Evolutionary conservation across 179 eudicot genomes (phyloP).

Genomic region (Actinidia arguta): DNA sequence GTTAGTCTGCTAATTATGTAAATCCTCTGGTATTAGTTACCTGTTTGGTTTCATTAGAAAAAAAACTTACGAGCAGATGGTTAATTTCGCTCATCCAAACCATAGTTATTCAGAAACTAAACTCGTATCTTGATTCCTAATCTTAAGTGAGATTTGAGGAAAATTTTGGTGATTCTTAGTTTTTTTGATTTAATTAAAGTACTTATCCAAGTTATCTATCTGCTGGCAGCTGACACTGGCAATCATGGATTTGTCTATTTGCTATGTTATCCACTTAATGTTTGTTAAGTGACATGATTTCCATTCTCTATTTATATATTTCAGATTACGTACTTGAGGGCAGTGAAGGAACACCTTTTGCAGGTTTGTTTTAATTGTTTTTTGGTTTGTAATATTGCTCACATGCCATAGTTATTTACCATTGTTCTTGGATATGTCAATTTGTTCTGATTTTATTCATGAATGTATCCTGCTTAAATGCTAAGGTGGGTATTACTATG

Average conservation of each 20-base stretch:
- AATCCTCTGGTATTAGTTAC: not conserved
- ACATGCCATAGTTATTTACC: not conserved
- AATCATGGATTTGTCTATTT: not conserved
- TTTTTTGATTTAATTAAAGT: not conserved
- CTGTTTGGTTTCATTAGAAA: not conserved
- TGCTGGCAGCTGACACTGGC: slow-evolving; percentile 4
- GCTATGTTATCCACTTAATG: not conserved
- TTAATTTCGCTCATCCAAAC: too few relatives aligned
- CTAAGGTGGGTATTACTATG: slow-evolving; percentile 93
- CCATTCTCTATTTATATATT: not conserved
- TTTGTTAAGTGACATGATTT: not conserved
- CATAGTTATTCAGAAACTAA: not conserved
- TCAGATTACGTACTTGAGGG: slow-evolving; percentile 82
- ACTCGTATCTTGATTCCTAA: not conserved
- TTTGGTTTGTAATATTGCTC: not conserved
- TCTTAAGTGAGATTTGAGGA: not conserved
- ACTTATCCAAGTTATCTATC: not conserved
- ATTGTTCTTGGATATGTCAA: not conserved
- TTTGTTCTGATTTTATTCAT: not conserved
- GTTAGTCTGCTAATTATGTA: not conserved
- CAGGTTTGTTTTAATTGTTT: slow-evolving; percentile 62
- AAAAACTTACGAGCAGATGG: not conserved
- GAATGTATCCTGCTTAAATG: slow-evolving; percentile 10
- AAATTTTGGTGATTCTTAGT: not conserved
- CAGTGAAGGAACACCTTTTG: slow-evolving; percentile 97